Conservation (phyloP, 208 protist species). For the Tritrichomonas musculus region DNA sequence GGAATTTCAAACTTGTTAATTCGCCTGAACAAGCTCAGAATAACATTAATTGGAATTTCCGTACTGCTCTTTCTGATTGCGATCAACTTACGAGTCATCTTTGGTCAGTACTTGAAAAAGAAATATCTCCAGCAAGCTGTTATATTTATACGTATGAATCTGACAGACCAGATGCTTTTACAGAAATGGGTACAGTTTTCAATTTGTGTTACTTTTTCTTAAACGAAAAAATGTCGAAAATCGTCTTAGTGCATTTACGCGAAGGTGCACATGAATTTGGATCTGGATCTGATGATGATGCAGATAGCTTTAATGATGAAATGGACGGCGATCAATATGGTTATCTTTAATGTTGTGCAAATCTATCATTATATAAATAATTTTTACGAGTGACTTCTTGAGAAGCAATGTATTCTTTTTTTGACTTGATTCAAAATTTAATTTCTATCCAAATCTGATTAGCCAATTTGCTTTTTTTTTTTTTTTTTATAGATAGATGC, state of each 20-base stretch:
- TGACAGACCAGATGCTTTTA: background rate
- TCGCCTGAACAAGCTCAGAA: background rate
- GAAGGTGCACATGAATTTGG: background rate
- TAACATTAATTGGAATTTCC: background rate
- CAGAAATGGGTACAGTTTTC: background rate
- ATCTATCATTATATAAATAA: too few relatives aligned
- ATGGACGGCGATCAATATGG: background rate
- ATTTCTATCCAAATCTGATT: too few relatives aligned
- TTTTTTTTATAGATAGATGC: too few relatives aligned
- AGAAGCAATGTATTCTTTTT: too few relatives aligned
- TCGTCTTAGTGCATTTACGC: background rate
- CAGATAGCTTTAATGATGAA: background rate
- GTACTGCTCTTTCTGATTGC: background rate
- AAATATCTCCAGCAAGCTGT: background rate
- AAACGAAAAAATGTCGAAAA: background rate
- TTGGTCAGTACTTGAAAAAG: background rate
- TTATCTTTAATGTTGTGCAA: background rate
- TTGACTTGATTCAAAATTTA: too few relatives aligned
- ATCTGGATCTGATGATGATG: background rate
- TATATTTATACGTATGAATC: background rate
- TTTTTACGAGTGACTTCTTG: too few relatives aligned
- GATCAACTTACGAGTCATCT: background rate
- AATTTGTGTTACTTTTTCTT: background rate
- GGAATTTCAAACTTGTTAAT: background rate
- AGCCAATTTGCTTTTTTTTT: too few relatives aligned